Evolutionary conservation across 73 alveolate genomes (phyloP), one percentile per base, ranked within the genome.

Genomic region (Blepharisma stoltei): DNA sequence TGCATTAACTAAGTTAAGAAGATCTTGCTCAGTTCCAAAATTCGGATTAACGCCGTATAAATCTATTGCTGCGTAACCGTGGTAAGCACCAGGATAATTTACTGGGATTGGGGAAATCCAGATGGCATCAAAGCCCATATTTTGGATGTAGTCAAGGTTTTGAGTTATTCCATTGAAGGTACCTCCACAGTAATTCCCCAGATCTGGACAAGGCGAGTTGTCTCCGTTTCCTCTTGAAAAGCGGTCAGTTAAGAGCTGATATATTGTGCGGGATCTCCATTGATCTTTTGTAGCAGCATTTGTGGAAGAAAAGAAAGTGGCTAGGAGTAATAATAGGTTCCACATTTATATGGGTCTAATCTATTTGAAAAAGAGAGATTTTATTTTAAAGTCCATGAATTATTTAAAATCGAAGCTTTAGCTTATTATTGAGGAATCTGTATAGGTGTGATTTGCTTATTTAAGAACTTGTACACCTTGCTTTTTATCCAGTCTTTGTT

Each of bases 21-120:
- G 81, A 43, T 90, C 97, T 32, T 86, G 82, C 18, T 70, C 93
- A 21, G 89, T 84, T 37, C 99, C 99, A 88, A 97, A 97, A 77
- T 93, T 85, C n/a, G 90, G 84, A 83, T 97, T 96, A 21, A 88
- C 77, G 53, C 71, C 60, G 78, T 93, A 70, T 87, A 92, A 86
- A 78, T 97, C 89, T 53, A 76, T 86, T 48, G 96, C 93, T 85
- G 90, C 87, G 87, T 96, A 96, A 5, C 99, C 99, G 71, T 96
- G 99, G 78, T 79, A 96, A 55, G 85, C 94, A 65, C 88, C 87
- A 73, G 85, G 95, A 77, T 77, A 81, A 71, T 95, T 95, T 54
- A 84, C 93, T 1, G 85, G 84, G 66, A 94, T 88, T 25, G 99
- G 99, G 8, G 99, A 95, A 44, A 96, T 95, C 99, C 99, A 96